Percentiles rank a stretch among this genome's conserved stretches.
Conservation (phyloP, 1,139 yeast genomes). For the Saccharomyces hybrid region DNA sequence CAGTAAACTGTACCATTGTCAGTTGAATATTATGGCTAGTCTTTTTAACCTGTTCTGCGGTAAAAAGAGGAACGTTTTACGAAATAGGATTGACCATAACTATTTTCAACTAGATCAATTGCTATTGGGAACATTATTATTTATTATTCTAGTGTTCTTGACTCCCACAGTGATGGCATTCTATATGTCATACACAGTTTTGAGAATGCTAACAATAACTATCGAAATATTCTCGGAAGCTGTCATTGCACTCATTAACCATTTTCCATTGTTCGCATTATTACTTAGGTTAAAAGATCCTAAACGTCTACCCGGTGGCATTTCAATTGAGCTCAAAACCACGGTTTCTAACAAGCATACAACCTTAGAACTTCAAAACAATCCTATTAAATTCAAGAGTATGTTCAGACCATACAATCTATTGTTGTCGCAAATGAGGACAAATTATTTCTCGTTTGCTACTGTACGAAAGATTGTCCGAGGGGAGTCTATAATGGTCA, state of each 20-base stretch:
- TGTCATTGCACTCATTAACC: conserved; percentile 59
- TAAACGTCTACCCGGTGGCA: conserved; percentile 85
- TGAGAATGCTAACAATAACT: conserved; percentile 47
- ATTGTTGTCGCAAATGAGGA: conserved; percentile 36
- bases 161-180: conserved; percentile 86
- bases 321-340: conserved; percentile 37
- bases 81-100: conserved; percentile 82
- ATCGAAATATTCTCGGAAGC: conserved; percentile 52
- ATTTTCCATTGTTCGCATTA: conserved; percentile 79
- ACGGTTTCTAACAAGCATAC: conserved; percentile 7
- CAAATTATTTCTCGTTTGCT: conserved; percentile 38
- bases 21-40: conserved; percentile 58
- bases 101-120: conserved; percentile 80
- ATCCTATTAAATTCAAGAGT: conserved; percentile 38
- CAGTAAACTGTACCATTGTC: conserved; percentile 72
- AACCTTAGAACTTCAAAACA: conserved; percentile 33
- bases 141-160: conserved; percentile 69
- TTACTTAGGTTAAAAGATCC: conserved; percentile 75
- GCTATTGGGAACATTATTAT: conserved; percentile 78
- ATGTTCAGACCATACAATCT: conserved; percentile 45
- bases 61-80: conserved; percentile 72
- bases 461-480: conserved; percentile 36
- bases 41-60: conserved; percentile 85
- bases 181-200: conserved; percentile 62
- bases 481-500: conserved; percentile 43